Conservation (phyloP, 495 filamentous ascomycete genomes). For the Hypoxylon rickii region DNA sequence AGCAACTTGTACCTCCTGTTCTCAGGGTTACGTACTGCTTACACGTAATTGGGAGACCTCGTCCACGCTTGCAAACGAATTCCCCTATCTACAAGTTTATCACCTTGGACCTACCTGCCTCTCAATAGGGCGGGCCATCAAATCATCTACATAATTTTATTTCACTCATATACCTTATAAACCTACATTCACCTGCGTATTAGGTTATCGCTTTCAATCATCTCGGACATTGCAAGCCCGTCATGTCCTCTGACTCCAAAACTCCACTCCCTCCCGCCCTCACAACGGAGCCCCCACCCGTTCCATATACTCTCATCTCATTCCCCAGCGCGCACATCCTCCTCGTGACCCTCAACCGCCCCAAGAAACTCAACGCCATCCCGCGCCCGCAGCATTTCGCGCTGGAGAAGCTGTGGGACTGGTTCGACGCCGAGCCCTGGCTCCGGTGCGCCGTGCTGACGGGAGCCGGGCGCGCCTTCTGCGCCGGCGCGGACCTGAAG, state of each 20-base stretch:
- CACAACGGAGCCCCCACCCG: slow-evolving; percentile 37
- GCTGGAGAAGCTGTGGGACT: slow-evolving; percentile 57
- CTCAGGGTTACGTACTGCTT: no score
- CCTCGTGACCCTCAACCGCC: slow-evolving; percentile 66
- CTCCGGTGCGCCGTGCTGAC: slow-evolving; percentile 63
- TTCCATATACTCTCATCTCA: slow-evolving; percentile 52
- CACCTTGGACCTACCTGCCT: no score
- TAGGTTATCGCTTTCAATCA: no score
- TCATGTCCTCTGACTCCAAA: slow-evolving; percentile 4
- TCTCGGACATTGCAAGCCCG: no score
- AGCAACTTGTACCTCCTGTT: no score
- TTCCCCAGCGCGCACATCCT: slow-evolving; percentile 62
- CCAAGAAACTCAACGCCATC: slow-evolving; percentile 63
- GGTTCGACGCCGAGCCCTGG: slow-evolving; percentile 61
- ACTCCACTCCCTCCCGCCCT: slow-evolving; percentile 25
- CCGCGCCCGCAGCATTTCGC: slow-evolving; percentile 53
- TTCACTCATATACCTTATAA: no score
- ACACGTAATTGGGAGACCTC: no score
- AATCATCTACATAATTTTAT: no score
- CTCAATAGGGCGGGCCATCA: no score
- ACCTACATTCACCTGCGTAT: no score
- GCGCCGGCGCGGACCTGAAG: slow-evolving; percentile 64
- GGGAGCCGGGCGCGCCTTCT: slow-evolving; percentile 59
- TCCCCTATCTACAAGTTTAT: no score
- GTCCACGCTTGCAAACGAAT: no score